Evolutionary conservation across 202 grass and related monocot genomes (phyloP), one percentile per base, ranked within the genome.

Genomic region (Zizania palustris): DNA sequence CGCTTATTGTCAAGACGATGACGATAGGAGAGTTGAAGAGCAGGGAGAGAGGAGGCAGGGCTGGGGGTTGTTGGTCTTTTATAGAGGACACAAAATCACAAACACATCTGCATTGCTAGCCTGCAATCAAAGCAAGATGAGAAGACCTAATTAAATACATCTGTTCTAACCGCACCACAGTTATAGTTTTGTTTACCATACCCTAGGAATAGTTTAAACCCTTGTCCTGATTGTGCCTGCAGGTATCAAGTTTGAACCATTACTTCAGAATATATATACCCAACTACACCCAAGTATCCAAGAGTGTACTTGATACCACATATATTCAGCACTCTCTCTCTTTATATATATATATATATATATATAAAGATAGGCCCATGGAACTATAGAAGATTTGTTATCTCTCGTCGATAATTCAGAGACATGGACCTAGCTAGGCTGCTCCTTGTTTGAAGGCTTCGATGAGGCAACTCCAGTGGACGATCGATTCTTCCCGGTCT

Each of bases 151-250:
- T 65, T 54, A 79, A 75, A 59, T 65, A 84, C 78, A 72, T 88
- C 81, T 84, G 76, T 60, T 66, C 41, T 65, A 74, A 60, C 71
- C 65, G 76, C 84, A 88, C 81, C 1, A 5, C 64, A n/a, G 36
- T 46, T 60, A 6, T 70, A 71, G 42, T 66, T 22, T 84, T 88
- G 20, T 80, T 88, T 84, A 72, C 71, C 86, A 71, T 72, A 14
- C 70, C 76, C 86, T 65, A 88, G 64, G 81, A 76, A 39, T 84
- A 66, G 11, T 84, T 88, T 80, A 77, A 60, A 65, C 65, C 9
- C 36, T 84, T 46, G 16, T 71, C 76, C 58, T 87, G 67, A 11
- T 51, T 44, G 33, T 36, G 50, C 67, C 65, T 79, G 67, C 45
- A 64, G 77, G 41, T 57, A 65, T 40, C 58, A 58, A 49, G 51